A percentile compares a stretch with the other conserved stretches of the same genome.
Conservation (phyloP, 2,329 filamentous ascomycete species). For the Coniochaeta hoffmannii region DNA sequence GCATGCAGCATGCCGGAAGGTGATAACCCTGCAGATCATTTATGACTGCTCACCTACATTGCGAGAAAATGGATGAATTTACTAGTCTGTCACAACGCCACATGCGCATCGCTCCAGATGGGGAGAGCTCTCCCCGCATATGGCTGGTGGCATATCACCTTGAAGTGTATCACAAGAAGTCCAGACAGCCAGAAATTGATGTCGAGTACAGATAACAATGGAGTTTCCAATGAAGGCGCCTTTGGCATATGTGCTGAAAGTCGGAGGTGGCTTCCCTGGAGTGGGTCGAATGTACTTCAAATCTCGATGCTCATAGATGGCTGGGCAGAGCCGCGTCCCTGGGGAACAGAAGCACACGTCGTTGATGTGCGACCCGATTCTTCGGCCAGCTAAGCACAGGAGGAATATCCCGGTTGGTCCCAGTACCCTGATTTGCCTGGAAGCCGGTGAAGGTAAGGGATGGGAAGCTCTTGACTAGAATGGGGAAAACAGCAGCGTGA, state of each 20-base stretch:
- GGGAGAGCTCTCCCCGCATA: background rate
- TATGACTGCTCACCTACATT: background rate
- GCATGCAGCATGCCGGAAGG: background rate
- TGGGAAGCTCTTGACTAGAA: background rate
- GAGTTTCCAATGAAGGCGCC: background rate
- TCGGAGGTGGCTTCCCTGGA: background rate
- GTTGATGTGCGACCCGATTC: background rate
- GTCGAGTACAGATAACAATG: background rate
- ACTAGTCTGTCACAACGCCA: background rate
- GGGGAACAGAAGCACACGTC: background rate
- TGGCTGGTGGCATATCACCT: background rate
- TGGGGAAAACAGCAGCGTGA: background rate
- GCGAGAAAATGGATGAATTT: background rate
- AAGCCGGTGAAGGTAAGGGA: background rate
- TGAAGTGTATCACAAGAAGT: background rate
- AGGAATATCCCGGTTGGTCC: background rate
- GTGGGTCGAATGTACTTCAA: background rate
- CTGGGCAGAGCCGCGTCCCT: background rate
- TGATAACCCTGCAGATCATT: background rate
- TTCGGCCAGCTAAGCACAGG: background rate
- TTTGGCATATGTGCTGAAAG: background rate
- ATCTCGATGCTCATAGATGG: background rate
- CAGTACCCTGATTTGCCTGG: background rate
- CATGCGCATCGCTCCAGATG: background rate
- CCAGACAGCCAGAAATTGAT: background rate